Evolutionary conservation across 768 basidiomycete species (phyloP).

Genomic region (Panellus pusillus): DNA sequence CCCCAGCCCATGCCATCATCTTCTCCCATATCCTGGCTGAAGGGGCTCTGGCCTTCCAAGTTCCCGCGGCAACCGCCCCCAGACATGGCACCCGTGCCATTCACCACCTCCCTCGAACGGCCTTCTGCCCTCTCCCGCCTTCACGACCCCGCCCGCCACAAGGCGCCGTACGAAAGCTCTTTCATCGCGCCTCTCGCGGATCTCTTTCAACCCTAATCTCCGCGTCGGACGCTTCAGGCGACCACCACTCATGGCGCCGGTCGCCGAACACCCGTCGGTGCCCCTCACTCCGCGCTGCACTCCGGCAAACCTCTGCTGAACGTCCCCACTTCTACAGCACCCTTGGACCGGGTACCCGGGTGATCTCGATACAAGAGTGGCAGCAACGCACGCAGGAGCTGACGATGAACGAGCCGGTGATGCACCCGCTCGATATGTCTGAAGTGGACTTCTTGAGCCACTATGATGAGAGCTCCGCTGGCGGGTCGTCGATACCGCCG

Average conservation of each 20-base stretch:
- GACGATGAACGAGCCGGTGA: conserved; percentile 23
- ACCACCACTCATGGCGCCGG: conserved; percentile 2
- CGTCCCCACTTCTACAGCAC: conserved; percentile 8
- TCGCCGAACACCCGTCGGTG: conserved; percentile 8
- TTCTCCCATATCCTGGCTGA: conserved; percentile 3
- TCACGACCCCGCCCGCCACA: not conserved
- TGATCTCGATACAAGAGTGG: conserved; percentile 31
- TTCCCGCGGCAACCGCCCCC: conserved; percentile 6
- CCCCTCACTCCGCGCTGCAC: conserved; percentile 20
- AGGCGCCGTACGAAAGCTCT: not conserved
- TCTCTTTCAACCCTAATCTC: conserved; percentile 32
- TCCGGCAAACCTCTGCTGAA: conserved; percentile 17
- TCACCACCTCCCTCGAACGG: conserved; percentile 5
- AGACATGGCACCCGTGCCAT: conserved; percentile 21
- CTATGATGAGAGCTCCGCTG: conserved; percentile 29
- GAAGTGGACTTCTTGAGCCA: conserved; percentile 33
- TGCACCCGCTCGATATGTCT: conserved; percentile 27
- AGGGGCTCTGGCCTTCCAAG: conserved; percentile 5
- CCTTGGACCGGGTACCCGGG: conserved; percentile 16
- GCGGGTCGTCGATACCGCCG: conserved; percentile 22
- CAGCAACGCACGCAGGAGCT: conserved; percentile 29
- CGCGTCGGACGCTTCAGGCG: conserved; percentile 22
- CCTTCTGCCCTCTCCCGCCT: not conserved
- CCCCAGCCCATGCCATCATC: conserved; percentile 1
- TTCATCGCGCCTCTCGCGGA: conserved; percentile 11